A percentile compares a stretch with the other conserved stretches of the same genome.
These are phyloP conservation scores for Paraurostyla sp. DNA, from an alignment of 73 alveolate genomes.

Conservation along the genomic window DNA sequence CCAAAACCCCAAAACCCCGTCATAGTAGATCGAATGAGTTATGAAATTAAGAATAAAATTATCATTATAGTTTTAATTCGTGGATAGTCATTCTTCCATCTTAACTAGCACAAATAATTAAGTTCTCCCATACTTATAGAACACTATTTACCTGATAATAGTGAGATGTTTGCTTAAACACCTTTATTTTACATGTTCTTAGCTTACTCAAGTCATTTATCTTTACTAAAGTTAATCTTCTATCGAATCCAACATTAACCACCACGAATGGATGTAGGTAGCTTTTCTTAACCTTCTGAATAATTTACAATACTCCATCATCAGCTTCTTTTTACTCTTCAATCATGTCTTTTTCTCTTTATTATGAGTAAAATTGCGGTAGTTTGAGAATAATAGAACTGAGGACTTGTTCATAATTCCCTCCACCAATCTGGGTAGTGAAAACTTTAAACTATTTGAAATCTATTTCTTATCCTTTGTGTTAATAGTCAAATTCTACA, in stretches of 20 bases:
- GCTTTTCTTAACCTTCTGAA: too few species aligned
- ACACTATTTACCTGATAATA: conserved; percentile 11
- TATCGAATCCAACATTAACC: conserved; percentile 38
- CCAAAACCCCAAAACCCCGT: too few species aligned
- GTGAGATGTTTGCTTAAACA: conserved; percentile 40
- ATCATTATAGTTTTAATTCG: conserved; percentile 8
- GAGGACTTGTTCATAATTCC: conserved; percentile 19
- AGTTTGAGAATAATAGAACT: neutral
- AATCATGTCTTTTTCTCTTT: neutral
- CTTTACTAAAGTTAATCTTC: conserved; percentile 33
- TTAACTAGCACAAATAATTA: conserved; percentile 38
- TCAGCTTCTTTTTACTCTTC: too few species aligned
- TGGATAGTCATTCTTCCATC: conserved; percentile 52
- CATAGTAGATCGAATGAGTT: too few species aligned
- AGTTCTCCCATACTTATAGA: neutral
- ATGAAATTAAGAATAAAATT: too few species aligned
- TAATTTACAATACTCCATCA: too few species aligned
- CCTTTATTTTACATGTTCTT: conserved; percentile 27
- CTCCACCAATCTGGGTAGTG: conserved; percentile 25
- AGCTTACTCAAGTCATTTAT: conserved; percentile 21
- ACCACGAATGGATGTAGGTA: conserved; percentile 35
- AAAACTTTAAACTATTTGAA: conserved; percentile 3
- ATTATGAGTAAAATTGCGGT: neutral
- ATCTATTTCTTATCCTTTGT: neutral
- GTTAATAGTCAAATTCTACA: neutral